phyloP scores from a whole-genome alignment of 1,139 yeast species.

The Taphrina pruni region DNA sequence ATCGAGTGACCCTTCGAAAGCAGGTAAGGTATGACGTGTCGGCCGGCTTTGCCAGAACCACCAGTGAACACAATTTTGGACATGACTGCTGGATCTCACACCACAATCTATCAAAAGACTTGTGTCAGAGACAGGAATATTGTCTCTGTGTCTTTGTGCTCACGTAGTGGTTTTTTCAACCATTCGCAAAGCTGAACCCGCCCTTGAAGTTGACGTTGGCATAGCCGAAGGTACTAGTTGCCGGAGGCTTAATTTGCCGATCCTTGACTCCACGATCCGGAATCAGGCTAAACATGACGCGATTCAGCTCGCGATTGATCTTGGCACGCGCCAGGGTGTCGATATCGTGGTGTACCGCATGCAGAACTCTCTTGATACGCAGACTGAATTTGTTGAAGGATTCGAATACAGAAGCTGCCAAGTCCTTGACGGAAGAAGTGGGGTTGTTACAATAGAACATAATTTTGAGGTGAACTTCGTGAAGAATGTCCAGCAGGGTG shows the following conservation, averaged over 20 bases:
- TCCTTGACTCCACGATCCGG: slow-evolving; percentile 9
- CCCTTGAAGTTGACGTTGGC: slow-evolving; percentile 2
- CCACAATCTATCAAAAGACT: too few relatives aligned
- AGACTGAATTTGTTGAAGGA: slow-evolving; percentile 16
- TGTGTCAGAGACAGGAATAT: too few relatives aligned
- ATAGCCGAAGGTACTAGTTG: slow-evolving; percentile 11
- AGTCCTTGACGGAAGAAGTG: background rate
- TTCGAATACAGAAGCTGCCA: slow-evolving; percentile 3
- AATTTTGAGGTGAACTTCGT: slow-evolving; percentile 7
- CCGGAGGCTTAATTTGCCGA: slow-evolving; percentile 5
- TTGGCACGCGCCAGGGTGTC: slow-evolving; percentile 31
- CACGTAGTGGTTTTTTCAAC: background rate
- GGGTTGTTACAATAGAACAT: background rate
- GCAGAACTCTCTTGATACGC: slow-evolving; percentile 8
- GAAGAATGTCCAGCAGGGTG: slow-evolving; percentile 11
- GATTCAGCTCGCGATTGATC: slow-evolving; percentile 29
- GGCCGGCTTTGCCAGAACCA: slow-evolving; percentile 42
- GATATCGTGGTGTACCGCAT: slow-evolving; percentile 22
- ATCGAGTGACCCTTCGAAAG: slow-evolving; percentile 38
- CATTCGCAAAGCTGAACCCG: background rate
- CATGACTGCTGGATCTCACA: background rate
- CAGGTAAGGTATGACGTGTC: slow-evolving; percentile 38
- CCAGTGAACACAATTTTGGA: slow-evolving; percentile 39
- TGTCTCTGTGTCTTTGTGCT: background rate
- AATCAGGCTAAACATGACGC: slow-evolving; percentile 22